Evolutionary conservation across 768 basidiomycete genomes (phyloP), one percentile per base, ranked within the genome.

Genomic region (Rubroboletus pulcherrimus): DNA sequence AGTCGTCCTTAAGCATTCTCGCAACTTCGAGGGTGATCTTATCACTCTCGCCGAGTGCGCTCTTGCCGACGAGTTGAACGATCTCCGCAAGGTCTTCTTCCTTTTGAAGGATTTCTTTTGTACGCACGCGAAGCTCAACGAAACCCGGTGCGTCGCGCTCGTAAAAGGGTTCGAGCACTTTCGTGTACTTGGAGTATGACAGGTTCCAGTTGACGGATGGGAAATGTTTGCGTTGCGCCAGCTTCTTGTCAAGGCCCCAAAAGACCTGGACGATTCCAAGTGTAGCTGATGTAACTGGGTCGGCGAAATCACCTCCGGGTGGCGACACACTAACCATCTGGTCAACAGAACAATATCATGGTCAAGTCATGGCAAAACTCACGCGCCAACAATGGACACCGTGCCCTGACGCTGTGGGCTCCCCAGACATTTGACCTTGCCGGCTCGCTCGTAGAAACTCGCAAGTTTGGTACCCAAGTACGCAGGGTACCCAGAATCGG

Each of bases 201-300:
- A 97, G 77, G 62, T 87, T 97, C 97, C 97, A 99, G 76, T 99
- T 98, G 72, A 99, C 96, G n/a, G 95, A 97, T 2, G 97, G 97
- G 82, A 99, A 99, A 71, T 99, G 95, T 73, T 99, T 98, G 59
- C 96, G 84, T 71, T 98, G 97, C 3, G 97, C 97, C 56, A 98
- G 85, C 71, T 96, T 94, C 85, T 99, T 99, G 77, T 98, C 97
- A 29, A 99, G 83, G 72, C 97, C 97, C 97, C 97, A 99, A 83
- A 99, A 99, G 62, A 98, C 97, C 68, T 98, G 97, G 10, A 99
- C 97, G 68, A 99, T 99, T 78, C 94, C 85, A 53, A 99, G 89
- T 4, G 97, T 99, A 35, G 97, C 92, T 43, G 94, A 87, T 8
- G 96, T 98, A 56, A 99, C 97, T 35, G 97, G 97, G 73, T 99